A percentile compares a stretch with the other conserved stretches of the same genome.
Evolutionary conservation across 2,329 filamentous ascomycete species (phyloP).

Genomic region (Fusarium fracticaudum): DNA sequence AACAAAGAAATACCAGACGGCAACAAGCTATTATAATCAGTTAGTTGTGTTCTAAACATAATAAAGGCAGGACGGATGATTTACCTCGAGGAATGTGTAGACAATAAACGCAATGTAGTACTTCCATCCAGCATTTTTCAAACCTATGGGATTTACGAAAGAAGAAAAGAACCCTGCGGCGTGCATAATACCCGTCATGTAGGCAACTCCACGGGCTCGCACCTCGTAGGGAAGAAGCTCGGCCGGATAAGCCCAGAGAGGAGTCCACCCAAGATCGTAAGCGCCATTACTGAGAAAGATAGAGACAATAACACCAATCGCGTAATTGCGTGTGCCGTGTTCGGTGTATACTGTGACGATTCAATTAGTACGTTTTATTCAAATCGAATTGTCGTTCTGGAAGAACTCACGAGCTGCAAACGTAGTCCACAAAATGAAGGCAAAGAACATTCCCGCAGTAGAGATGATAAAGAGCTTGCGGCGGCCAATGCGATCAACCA

Average conservation of each 20-base stretch:
- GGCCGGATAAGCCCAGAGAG: slow-evolving; percentile 24
- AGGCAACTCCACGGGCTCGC: slow-evolving; percentile 18
- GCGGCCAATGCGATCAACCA: slow-evolving; percentile 28
- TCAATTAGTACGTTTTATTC: accelerated
- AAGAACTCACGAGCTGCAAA: slow-evolving; percentile 9
- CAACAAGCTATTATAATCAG: not conserved
- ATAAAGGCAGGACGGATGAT: accelerated
- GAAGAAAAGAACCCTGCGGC: not conserved
- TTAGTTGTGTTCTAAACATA: not conserved
- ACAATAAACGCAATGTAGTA: not conserved
- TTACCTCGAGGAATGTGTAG: not conserved
- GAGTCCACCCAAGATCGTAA: not conserved
- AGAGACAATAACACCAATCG: not conserved
- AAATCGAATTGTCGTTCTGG: not conserved
- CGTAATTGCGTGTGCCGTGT: not conserved
- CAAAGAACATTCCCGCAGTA: slow-evolving; percentile 15
- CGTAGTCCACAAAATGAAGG: slow-evolving; percentile 40
- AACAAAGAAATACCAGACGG: not conserved
- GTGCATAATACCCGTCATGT: not conserved
- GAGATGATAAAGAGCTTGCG: slow-evolving; percentile 13
- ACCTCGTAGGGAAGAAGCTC: slow-evolving; percentile 40
- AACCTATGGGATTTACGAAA: not conserved
- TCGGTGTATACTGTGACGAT: not conserved
- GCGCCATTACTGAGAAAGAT: not conserved
- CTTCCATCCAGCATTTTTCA: not conserved